Conservation (phyloP, 495 filamentous ascomycete species). For the Echria macrotheca region DNA sequence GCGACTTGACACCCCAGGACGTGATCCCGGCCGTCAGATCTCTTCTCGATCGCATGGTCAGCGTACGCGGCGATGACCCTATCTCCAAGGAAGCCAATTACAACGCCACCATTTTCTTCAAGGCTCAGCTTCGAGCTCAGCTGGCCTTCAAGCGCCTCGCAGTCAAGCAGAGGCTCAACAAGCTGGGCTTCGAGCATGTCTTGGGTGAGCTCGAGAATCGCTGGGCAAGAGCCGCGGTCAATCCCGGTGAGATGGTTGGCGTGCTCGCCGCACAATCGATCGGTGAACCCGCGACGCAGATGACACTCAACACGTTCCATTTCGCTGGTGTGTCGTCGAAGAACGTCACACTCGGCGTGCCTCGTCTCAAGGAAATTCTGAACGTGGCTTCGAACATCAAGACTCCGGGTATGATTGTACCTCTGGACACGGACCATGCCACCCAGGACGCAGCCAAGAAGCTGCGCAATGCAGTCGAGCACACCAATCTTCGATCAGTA, state of each 20-base stretch:
- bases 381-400: slow-evolving; percentile 98
- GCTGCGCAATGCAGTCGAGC: slow-evolving; percentile 82
- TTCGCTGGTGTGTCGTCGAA: slow-evolving; percentile 99
- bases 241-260: slow-evolving; percentile 96
- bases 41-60: slow-evolving; percentile 67
- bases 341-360: slow-evolving; percentile 98
- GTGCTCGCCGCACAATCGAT: slow-evolving; percentile 97
- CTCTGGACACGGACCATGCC: slow-evolving; percentile 54
- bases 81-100: slow-evolving; percentile 82
- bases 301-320: slow-evolving; percentile 99
- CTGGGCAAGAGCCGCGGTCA: slow-evolving; percentile 73
- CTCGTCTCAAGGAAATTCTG: slow-evolving; percentile 97
- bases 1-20: slow-evolving; percentile 84
- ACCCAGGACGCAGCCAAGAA: slow-evolving; percentile 77
- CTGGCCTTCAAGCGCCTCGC: slow-evolving; percentile 90
- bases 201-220: slow-evolving; percentile 84
- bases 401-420: slow-evolving; percentile 96
- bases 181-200: slow-evolving; percentile 87
- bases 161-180: slow-evolving; percentile 75
- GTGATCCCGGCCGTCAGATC: slow-evolving; percentile 77
- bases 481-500: slow-evolving; percentile 89
- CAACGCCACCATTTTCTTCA: slow-evolving; percentile 84
- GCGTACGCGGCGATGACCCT: slow-evolving; percentile 77
- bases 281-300: slow-evolving; percentile 97
- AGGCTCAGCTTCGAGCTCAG: slow-evolving; percentile 81